A percentile compares a stretch with the other conserved stretches of the same genome.
Evolutionary conservation across 2,329 filamentous ascomycete genomes (phyloP).

Genomic region (Microascus cirrosus): DNA sequence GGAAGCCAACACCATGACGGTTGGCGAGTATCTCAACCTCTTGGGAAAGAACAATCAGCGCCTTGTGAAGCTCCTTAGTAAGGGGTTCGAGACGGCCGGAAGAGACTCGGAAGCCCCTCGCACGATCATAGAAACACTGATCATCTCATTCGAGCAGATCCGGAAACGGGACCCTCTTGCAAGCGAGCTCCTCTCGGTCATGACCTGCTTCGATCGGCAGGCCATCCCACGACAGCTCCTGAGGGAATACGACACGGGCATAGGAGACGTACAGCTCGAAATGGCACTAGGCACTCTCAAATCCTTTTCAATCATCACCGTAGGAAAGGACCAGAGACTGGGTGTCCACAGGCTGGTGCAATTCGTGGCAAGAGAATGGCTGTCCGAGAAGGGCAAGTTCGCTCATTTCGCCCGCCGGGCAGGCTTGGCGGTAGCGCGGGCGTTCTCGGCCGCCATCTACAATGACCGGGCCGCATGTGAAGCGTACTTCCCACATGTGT

Average conservation of each 20-base stretch:
- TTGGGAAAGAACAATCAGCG: conserved; percentile 12
- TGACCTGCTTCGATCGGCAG: conserved; percentile 14
- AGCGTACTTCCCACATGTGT: conserved; percentile 14
- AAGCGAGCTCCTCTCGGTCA: conserved; percentile 14
- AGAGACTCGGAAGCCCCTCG: conserved; percentile 14
- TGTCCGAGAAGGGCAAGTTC: conserved; percentile 8
- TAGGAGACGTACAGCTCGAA: background rate
- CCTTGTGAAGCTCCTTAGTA: conserved; percentile 12
- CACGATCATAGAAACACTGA: conserved; percentile 18
- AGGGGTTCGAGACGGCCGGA: conserved; percentile 18
- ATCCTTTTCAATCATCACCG: conserved; percentile 17
- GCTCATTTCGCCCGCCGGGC: conserved; percentile 10
- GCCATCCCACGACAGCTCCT: conserved; percentile 12
- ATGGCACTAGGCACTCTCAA: conserved; percentile 15
- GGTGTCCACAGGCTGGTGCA: conserved; percentile 23
- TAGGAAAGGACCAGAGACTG: conserved; percentile 8
- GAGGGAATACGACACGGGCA: background rate
- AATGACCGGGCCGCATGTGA: conserved; percentile 9
- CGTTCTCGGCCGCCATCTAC: conserved; percentile 11
- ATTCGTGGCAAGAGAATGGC: conserved; percentile 17
- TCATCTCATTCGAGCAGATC: conserved; percentile 22
- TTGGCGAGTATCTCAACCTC: conserved; percentile 16
- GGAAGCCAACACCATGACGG: conserved; percentile 13
- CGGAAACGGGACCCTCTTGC: conserved; percentile 11
- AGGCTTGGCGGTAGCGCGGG: conserved; percentile 8